These are phyloP conservation scores for Wickerhamiella alocasiicola DNA, from an alignment of 805 yeast genomes.

Conservation along the genomic window DNA sequence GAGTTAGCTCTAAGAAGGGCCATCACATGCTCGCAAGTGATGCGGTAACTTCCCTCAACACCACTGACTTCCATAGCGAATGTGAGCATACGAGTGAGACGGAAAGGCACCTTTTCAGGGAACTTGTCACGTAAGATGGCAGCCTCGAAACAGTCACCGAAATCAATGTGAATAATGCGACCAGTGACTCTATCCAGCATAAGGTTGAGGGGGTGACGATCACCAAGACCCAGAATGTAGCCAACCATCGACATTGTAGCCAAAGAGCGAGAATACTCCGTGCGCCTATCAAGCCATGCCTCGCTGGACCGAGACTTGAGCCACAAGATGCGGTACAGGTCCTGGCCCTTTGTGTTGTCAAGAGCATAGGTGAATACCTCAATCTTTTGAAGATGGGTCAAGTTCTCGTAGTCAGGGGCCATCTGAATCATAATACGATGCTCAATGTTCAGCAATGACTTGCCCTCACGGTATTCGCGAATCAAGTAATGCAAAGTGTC, in stretches of 20 bases:
- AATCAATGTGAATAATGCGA: slow-evolving; percentile 92
- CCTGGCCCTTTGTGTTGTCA: slow-evolving; percentile 93
- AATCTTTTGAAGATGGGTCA: slow-evolving; percentile 81
- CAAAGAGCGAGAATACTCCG: slow-evolving; percentile 86
- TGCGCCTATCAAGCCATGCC: slow-evolving; percentile 95
- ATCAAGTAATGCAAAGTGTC: slow-evolving; percentile 93
- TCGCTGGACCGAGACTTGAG: slow-evolving; percentile 90
- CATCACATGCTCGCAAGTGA: slow-evolving; percentile 96
- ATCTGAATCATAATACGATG: slow-evolving; percentile 92
- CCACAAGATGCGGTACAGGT: slow-evolving; percentile 90
- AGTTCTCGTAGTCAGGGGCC: slow-evolving; percentile 92
- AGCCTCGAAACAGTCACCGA: slow-evolving; percentile 98
- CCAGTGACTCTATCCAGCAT: slow-evolving; percentile 94
- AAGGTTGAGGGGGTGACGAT: slow-evolving; percentile 92
- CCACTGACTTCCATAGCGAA: slow-evolving; percentile 99
- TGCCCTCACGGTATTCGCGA: slow-evolving; percentile 83
- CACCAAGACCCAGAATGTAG: slow-evolving; percentile 91
- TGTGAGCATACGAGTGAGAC: slow-evolving; percentile 91
- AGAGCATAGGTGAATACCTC: slow-evolving; percentile 94
- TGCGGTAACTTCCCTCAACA: slow-evolving; percentile 92
- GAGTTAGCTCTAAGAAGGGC: slow-evolving; percentile 83
- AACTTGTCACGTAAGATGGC: slow-evolving; percentile 92
- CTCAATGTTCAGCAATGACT: slow-evolving; percentile 79
- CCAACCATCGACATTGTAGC: slow-evolving; percentile 99
- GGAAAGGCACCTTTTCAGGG: slow-evolving; percentile 96